These are phyloP conservation scores for Candida vaughaniae DNA, from an alignment of 805 yeast species.

Conservation along the genomic window DNA sequence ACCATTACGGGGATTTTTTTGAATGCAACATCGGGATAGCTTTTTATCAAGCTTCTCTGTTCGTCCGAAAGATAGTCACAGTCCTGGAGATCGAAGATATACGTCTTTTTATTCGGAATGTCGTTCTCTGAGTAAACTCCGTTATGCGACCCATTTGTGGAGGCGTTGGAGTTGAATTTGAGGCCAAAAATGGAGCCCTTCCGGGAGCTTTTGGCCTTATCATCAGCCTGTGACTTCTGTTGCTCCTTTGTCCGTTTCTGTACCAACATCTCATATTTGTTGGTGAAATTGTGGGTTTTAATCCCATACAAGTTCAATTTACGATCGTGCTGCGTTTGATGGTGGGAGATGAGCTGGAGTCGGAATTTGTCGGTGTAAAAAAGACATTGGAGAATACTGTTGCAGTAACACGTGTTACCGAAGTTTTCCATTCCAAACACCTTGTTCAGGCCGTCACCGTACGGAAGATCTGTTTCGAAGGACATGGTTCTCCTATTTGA, in stretches of 20 bases:
- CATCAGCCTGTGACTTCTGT: constrained; percentile 15
- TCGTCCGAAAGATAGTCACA: constrained; percentile 34
- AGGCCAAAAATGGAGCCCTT: constrained; percentile 41
- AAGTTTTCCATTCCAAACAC: constrained; percentile 81
- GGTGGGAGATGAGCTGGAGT: constrained; percentile 27
- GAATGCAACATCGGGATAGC: constrained; percentile 24
- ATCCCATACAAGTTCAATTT: constrained; percentile 29
- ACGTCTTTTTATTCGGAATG: constrained; percentile 13
- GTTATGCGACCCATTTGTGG: constrained; percentile 5
- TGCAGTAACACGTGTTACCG: constrained; percentile 93
- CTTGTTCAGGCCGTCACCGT: constrained; percentile 68
- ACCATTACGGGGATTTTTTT: constrained; percentile 32
- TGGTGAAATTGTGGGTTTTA: constrained; percentile 34
- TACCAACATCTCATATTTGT: constrained; percentile 40
- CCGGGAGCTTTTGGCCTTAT: constrained; percentile 24
- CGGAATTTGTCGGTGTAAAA: constrained; percentile 75
- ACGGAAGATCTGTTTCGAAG: constrained; percentile 17
- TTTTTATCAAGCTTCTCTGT: constrained; percentile 30
- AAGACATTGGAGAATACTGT: constrained; percentile 86
- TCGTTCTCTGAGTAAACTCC: constrained; percentile 9
- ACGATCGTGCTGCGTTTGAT: constrained; percentile 29
- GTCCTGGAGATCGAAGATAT: constrained; percentile 14
- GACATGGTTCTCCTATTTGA: background rate
- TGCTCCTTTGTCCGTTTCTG: constrained; percentile 34
- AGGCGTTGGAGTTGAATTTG: constrained; percentile 28